Evolutionary conservation across 441 rosid genomes (phyloP).

Genomic region (Melastoma candidum): DNA sequence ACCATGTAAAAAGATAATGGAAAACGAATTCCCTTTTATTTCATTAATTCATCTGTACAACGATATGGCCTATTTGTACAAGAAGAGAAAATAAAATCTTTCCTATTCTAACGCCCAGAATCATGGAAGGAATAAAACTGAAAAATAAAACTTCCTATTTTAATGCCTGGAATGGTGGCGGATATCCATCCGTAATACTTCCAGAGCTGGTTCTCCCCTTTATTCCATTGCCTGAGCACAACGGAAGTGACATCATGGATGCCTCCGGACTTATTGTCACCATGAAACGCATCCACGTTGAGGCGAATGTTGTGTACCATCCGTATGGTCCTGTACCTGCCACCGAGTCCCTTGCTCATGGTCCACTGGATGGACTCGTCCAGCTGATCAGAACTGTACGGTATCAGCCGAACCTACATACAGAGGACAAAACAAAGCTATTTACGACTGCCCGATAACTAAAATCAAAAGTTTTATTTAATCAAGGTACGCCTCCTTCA

Average conservation of each 20-base stretch:
- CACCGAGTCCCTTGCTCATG: conserved; percentile 53
- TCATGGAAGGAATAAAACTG: too few relatives aligned
- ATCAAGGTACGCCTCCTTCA: too few relatives aligned
- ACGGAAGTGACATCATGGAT: conserved; percentile 59
- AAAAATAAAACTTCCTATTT: too few relatives aligned
- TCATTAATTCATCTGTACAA: too few relatives aligned
- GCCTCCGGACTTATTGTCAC: conserved; percentile 59
- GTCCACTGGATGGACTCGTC: conserved; percentile 77
- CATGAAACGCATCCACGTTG: conserved; percentile 73
- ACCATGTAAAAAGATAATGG: too few relatives aligned
- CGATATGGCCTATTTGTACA: too few relatives aligned
- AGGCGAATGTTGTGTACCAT: conserved; percentile 63
- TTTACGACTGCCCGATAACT: neutral
- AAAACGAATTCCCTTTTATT: too few relatives aligned
- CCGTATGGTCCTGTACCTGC: conserved; percentile 56
- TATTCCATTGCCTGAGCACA: conserved; percentile 77
- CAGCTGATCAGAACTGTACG: conserved; percentile 45
- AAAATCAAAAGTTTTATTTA: too few relatives aligned
- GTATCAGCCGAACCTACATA: conserved; percentile 56
- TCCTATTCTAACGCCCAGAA: too few relatives aligned
- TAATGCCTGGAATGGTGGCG: too few relatives aligned
- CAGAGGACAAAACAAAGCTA: neutral
- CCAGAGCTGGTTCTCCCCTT: conserved; percentile 83
- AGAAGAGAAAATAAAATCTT: too few relatives aligned
- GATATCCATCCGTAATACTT: too few relatives aligned